phyloP scores from a whole-genome alignment of 495 filamentous ascomycete genomes.

The Daldinia decipiens region DNA sequence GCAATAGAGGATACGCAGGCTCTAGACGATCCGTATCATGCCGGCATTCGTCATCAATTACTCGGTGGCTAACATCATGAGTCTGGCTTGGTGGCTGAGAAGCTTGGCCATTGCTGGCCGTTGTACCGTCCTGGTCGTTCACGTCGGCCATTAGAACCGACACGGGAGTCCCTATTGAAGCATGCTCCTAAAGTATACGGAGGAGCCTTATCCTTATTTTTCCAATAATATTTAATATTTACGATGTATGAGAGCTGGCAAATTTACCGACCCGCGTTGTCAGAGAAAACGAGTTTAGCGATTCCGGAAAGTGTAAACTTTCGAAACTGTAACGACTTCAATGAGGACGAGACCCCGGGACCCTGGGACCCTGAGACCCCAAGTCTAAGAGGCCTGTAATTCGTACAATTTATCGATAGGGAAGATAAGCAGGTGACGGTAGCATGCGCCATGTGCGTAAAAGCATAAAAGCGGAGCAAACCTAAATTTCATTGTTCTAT shows the following conservation, averaged over 20 bases:
- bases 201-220: background rate
- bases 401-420: background rate
- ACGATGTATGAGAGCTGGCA: background rate
- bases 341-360: background rate
- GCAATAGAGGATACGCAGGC: slow-evolving; percentile 54
- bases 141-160: slow-evolving; percentile 34
- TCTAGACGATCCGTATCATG: slow-evolving; percentile 17
- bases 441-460: background rate
- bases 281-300: background rate
- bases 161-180: slow-evolving; percentile 1
- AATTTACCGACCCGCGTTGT: background rate
- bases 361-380: background rate
- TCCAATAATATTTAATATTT: background rate
- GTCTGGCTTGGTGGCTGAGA: slow-evolving; percentile 24
- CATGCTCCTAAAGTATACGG: slow-evolving; percentile 18
- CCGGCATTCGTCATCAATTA: slow-evolving; percentile 11
- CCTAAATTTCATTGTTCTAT: slow-evolving; percentile 13
- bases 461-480: background rate
- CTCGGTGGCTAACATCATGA: slow-evolving; percentile 16
- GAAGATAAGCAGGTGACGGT: slow-evolving; percentile 1
- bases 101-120: slow-evolving; percentile 34
- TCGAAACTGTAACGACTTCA: background rate
- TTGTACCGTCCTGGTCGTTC: slow-evolving; percentile 29
- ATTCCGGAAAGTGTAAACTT: background rate
- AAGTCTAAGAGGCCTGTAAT: background rate